Percentiles rank a stretch among this genome's conserved stretches.
These are phyloP conservation scores for Lasiodiplodia gonubiensis DNA, from an alignment of 2,329 filamentous ascomycete species.

Conservation along the genomic window DNA sequence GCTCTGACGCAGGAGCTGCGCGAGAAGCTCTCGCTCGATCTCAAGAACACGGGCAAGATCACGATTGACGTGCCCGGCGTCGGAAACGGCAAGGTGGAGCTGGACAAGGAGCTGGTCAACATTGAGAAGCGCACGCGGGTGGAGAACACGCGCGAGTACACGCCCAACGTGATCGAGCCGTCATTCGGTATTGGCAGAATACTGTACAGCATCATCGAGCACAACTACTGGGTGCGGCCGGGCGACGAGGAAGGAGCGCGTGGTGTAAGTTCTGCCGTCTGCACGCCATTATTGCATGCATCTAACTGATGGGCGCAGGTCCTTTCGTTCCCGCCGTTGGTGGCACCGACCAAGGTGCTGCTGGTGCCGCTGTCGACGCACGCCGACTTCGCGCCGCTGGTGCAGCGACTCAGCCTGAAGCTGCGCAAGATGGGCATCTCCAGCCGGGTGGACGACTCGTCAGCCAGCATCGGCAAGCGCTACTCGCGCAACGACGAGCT, in stretches of 20 bases:
- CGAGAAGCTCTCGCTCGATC: slow-evolving; percentile 76
- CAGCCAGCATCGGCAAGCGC: slow-evolving; percentile 90
- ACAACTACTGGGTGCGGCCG: slow-evolving; percentile 90
- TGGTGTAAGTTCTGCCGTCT: slow-evolving; percentile 67
- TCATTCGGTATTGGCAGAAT: slow-evolving; percentile 97
- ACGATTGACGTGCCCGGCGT: slow-evolving; percentile 73
- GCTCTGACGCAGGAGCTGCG: slow-evolving; percentile 79
- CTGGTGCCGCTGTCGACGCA: slow-evolving; percentile 88
- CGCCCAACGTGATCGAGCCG: slow-evolving; percentile 94
- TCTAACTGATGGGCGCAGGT: slow-evolving; percentile 52
- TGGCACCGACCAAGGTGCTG: slow-evolving; percentile 95
- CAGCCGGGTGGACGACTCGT: slow-evolving; percentile 87
- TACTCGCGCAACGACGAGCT: slow-evolving; percentile 91
- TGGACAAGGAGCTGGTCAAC: slow-evolving; percentile 77
- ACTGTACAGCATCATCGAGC: slow-evolving; percentile 90
- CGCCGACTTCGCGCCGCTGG: slow-evolving; percentile 77
- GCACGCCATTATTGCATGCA: slow-evolving; percentile 13
- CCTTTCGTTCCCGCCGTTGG: slow-evolving; percentile 73
- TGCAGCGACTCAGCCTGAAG: slow-evolving; percentile 73
- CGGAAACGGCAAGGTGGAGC: slow-evolving; percentile 74
- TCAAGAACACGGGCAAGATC: slow-evolving; percentile 76
- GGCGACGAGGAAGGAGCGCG: slow-evolving; percentile 74
- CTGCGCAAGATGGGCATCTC: slow-evolving; percentile 79
- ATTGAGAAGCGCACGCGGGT: slow-evolving; percentile 84
- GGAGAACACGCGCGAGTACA: slow-evolving; percentile 88